Conservation (phyloP, 176 grass and related monocot species). For the Phoenix dactylifera region DNA sequence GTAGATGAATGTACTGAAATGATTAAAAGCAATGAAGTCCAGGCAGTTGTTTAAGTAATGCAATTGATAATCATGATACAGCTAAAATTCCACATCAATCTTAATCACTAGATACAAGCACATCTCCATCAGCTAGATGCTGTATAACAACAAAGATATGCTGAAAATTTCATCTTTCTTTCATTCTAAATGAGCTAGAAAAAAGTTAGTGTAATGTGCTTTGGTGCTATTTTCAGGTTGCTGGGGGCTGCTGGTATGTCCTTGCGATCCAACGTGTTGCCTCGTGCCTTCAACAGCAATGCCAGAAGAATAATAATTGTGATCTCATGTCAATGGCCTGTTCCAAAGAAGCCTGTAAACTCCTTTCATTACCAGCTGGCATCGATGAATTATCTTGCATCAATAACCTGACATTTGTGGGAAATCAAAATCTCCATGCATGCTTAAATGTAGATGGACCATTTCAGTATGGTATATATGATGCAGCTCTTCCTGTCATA, state of each 20-base stretch:
- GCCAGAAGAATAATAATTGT: slow-evolving; percentile 56
- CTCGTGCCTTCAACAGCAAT: slow-evolving; percentile 61
- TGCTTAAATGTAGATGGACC: slow-evolving; percentile 54
- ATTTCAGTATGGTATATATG: slow-evolving; percentile 79
- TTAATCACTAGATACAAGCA: too few relatives aligned
- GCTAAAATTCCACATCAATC: too few relatives aligned
- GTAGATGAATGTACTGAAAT: too few relatives aligned
- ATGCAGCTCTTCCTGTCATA: slow-evolving; percentile 77
- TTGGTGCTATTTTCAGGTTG: slow-evolving; percentile 40
- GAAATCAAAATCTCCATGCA: slow-evolving; percentile 40
- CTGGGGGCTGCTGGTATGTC: slow-evolving; percentile 92
- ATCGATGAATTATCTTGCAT: slow-evolving; percentile 39
- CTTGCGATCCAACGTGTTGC: slow-evolving; percentile 87
- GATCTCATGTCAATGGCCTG: slow-evolving; percentile 49
- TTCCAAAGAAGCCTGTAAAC: slow-evolving; percentile 52
- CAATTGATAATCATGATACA: too few relatives aligned
- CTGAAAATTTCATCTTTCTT: too few relatives aligned
- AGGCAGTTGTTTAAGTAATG: too few relatives aligned
- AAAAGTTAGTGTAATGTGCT: too few relatives aligned
- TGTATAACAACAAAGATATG: too few relatives aligned
- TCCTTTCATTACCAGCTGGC: slow-evolving; percentile 18
- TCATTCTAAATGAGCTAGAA: not conserved
- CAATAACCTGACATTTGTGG: slow-evolving; percentile 23
- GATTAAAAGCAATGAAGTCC: too few relatives aligned
- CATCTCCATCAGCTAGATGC: too few relatives aligned